Base-by-base conservation (phyloP, 352 stramenopile genomes). In the Phytophthora tubulina region DNA sequence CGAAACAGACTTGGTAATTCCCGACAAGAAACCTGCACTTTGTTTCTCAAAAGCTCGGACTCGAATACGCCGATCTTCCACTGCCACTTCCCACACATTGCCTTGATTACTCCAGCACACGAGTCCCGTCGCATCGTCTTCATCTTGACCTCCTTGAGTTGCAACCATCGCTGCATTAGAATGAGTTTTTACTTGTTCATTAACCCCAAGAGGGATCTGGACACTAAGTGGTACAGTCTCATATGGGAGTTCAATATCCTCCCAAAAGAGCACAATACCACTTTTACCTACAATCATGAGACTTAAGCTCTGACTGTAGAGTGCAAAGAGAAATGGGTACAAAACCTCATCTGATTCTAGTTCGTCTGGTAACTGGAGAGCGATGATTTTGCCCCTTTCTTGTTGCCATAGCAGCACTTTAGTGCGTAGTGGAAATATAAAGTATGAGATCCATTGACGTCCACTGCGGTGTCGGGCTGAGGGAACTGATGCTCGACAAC, bases 81-180 rank as follows among this genome's bases (percentile, higher is more conserved):
- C 85, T 21, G 85, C 85, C 11, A 95, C 73, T 54, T 95, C 87
- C 87, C 87, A 95, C 32, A 95, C 73, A 65, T 86, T 92, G 11
- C 87, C 87, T 30, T 89, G 70, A 58, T 90, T 92, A 67, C 84
- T 92, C 87, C 87, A 95, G 74, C 87, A 95, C 44, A 95, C 42
- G n/a, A 95, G 54, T 59, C 85, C 85, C 35, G 76, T 84, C 2
- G 76, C 63, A 52, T 86, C 76, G 2, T 70, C 67, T 2, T 63
- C 48, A 7, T 73, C 66, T 8, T 72, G 58, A 4, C 39, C 39
- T 49, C 50, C 55, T 38, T 59, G 57, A 8, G 49, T 46, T 0
- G 39, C 61, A 27, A 63, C 7, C 53, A 81, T 58, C 9, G 75
- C 75, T 0, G 85, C 82, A 38, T 86, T 79, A 0, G 70, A 61